Evolutionary conservation across 2,329 filamentous ascomycete species (phyloP).

Genomic region (Fusarium falciforme): DNA sequence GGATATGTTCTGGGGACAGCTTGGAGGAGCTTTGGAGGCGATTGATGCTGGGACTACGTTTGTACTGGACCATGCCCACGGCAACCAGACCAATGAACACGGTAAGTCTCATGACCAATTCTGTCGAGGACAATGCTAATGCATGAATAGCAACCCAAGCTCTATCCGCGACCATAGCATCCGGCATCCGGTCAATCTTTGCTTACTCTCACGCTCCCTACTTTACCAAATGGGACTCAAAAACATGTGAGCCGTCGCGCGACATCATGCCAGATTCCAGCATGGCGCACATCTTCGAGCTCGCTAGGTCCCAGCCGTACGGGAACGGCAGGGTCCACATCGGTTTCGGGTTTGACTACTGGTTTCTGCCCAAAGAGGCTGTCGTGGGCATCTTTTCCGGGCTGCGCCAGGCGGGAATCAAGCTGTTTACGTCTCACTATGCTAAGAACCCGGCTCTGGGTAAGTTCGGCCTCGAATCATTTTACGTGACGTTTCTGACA

Average conservation of each 20-base stretch:
- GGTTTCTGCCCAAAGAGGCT: slow-evolving; percentile 10
- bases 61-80: slow-evolving; percentile 15
- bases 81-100: slow-evolving; percentile 15
- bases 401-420: background rate
- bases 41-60: slow-evolving; percentile 10
- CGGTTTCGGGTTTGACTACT: slow-evolving; percentile 13
- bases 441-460: slow-evolving; percentile 13
- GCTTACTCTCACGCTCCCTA: slow-evolving; percentile 1
- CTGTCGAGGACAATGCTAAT: background rate
- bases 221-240: slow-evolving; percentile 9
- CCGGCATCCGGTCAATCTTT: slow-evolving; percentile 11
- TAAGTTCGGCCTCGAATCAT: background rate
- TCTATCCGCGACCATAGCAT: slow-evolving; percentile 4
- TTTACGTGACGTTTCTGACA: background rate
- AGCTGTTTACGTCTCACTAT: slow-evolving; percentile 19
- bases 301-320: background rate
- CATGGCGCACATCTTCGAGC: slow-evolving; percentile 2
- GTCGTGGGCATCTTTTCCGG: background rate
- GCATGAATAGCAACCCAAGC: slow-evolving; percentile 3
- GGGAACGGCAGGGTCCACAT: slow-evolving; percentile 5
- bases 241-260: background rate
- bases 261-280: slow-evolving; percentile 6
- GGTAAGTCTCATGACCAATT: background rate
- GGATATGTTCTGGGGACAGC: slow-evolving; percentile 13
- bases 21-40: slow-evolving; percentile 7